phyloP scores from a whole-genome alignment of 2,329 filamentous ascomycete genomes.

The Cytospora paraplurivora region DNA sequence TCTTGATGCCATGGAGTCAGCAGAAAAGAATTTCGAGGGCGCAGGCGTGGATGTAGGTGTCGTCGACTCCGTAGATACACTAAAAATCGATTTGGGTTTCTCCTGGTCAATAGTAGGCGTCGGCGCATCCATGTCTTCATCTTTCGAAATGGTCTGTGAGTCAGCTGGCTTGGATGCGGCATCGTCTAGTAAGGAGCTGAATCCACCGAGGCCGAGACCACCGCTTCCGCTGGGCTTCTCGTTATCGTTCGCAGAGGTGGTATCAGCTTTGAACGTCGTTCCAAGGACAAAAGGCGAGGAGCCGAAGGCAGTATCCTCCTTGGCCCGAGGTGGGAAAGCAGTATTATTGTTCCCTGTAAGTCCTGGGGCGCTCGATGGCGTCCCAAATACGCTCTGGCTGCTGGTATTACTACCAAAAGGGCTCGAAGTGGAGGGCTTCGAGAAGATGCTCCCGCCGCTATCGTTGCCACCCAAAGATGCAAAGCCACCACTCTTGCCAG shows the following conservation, averaged over 20 bases:
- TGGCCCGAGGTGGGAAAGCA: conserved; percentile 43
- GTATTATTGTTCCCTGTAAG: conserved; percentile 42
- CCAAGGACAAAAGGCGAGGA: conserved; percentile 66
- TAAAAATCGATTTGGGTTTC: conserved; percentile 42
- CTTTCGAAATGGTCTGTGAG: conserved; percentile 40
- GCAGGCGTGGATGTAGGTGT: conserved; percentile 58
- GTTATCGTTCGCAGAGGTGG: conserved; percentile 60
- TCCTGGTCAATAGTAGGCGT: conserved; percentile 41
- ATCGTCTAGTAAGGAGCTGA: conserved; percentile 60
- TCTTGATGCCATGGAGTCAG: conserved; percentile 9
- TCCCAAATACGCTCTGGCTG: conserved; percentile 22
- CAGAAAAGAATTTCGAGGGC: conserved; percentile 36
- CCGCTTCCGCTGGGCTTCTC: conserved; percentile 48
- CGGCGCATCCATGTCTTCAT: conserved; percentile 55
- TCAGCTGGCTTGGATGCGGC: conserved; percentile 39
- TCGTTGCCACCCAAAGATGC: conserved; percentile 46
- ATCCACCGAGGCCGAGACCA: conserved; percentile 60
- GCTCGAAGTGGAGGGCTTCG: conserved; percentile 41
- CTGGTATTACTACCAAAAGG: conserved; percentile 37
- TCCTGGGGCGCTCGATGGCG: conserved; percentile 31
- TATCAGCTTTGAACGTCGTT: conserved; percentile 68
- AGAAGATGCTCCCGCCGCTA: conserved; percentile 44
- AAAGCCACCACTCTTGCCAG: conserved; percentile 59
- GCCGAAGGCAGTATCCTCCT: conserved; percentile 44
- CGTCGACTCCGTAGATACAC: conserved; percentile 40